Base-by-base conservation (phyloP, 331 rosid genomes). In the Phaseolus coccineus region DNA sequence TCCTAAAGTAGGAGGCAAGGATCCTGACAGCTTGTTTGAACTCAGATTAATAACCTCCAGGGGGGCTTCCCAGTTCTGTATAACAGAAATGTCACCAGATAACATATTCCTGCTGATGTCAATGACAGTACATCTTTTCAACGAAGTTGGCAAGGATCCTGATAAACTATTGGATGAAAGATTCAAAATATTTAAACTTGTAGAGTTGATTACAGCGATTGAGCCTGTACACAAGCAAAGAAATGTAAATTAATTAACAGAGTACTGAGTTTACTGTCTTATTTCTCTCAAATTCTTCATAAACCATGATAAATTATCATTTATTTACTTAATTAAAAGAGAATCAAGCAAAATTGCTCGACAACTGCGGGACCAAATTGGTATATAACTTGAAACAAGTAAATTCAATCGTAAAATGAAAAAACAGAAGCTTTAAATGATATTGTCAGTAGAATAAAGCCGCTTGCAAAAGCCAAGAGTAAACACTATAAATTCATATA, bases 151-250 rank as follows among this genome's bases (percentile, higher is more conserved):
- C 88, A 93, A 80, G 58, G 86, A 63, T 74, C 97, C 97, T 5
- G 97, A 93, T 82, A 95, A 85, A 81, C 85, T 74, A 85, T 95
- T 95, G 9, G 90, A 80, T 10, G 99, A 95, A 78, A 95, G 93
- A 84, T 95, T 88, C 92, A 95, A 81, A 71, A 61, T 48, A 40
- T 68, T 73, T 89, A 95, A 77, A 72, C 88, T 89, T 67, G 96
- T 84, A n/a, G 97, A 95, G 87, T 89, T 90, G 75, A 91, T 77
- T 69, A 83, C 86, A 78, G 76, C 85, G 66, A 93, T 75, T 56
- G 96, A 89, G 64, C 99, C 99, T 95, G 97, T 66, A 79, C 58
- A 77, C 27, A 80, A 63, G 82, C 27, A 86, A 77, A 70, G 44
- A 74, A 50, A 53, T 3, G 69, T n/a, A 61, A 74, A 58, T 67